These are phyloP conservation scores for Bonia amplexicaulis DNA, from an alignment of 176 grass and related monocot species.

Conservation along the genomic window DNA sequence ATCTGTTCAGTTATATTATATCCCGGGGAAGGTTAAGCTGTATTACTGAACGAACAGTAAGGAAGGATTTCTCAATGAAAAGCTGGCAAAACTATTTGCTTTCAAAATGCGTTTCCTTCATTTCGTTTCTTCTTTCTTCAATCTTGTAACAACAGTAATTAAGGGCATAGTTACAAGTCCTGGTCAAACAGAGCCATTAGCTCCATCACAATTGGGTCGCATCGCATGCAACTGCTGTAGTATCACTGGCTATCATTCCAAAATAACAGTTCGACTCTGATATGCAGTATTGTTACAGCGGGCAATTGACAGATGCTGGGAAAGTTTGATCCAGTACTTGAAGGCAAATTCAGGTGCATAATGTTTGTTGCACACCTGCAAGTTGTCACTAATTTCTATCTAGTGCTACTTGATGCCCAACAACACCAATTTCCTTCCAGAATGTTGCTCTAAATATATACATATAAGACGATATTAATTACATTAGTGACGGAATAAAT, in stretches of 20 bases:
- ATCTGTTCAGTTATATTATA: too few species aligned
- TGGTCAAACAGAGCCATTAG: too few species aligned
- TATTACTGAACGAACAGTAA: too few species aligned
- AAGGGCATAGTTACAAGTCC: too few species aligned
- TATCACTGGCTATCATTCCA: neutral
- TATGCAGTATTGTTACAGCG: neutral
- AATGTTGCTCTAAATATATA: conserved; percentile 18
- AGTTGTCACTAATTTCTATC: neutral
- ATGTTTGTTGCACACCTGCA: neutral
- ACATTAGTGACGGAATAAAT: neutral
- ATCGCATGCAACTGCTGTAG: neutral
- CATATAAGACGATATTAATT: neutral
- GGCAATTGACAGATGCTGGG: neutral
- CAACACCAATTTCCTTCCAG: neutral
- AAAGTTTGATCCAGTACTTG: neutral
- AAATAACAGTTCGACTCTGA: neutral
- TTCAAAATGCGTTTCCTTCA: too few species aligned
- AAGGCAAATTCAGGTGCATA: neutral
- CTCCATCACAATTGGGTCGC: neutral
- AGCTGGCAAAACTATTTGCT: too few species aligned
- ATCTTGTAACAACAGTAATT: too few species aligned
- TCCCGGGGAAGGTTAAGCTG: too few species aligned
- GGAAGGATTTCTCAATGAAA: too few species aligned
- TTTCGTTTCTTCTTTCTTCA: too few species aligned
- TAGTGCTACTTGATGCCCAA: neutral